These are phyloP conservation scores for Polyporus arcularius DNA, from an alignment of 768 basidiomycete genomes.

Conservation along the genomic window DNA sequence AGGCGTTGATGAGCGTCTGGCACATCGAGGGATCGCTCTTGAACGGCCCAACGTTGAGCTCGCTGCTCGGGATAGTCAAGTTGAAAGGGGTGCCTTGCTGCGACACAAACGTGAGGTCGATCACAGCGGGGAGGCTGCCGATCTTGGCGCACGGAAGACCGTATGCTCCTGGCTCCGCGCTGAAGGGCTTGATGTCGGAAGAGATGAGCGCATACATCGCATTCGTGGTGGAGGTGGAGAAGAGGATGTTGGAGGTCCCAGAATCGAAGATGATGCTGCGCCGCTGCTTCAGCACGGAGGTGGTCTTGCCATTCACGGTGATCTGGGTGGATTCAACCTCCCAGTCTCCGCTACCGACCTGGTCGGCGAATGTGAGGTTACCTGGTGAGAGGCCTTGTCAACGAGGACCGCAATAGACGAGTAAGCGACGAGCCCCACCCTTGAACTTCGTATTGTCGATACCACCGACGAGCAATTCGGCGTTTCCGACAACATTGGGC, in stretches of 20 bases:
- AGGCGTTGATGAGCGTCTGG: conserved; percentile 62
- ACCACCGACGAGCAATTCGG: conserved; percentile 56
- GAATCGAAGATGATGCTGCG: conserved; percentile 57
- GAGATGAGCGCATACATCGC: conserved; percentile 61
- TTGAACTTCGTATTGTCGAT: conserved; percentile 53
- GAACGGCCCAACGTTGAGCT: conserved; percentile 61
- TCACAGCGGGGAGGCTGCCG: conserved; percentile 47
- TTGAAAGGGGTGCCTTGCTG: conserved; percentile 50
- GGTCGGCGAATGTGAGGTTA: conserved; percentile 43
- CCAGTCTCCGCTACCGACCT: conserved; percentile 45
- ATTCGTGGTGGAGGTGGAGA: conserved; percentile 49
- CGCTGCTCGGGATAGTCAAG: conserved; percentile 56
- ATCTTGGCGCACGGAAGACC: conserved; percentile 49
- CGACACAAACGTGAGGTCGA: conserved; percentile 57
- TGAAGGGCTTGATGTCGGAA: conserved; percentile 53
- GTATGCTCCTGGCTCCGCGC: conserved; percentile 54
- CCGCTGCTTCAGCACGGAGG: conserved; percentile 37
- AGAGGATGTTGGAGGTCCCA: conserved; percentile 57
- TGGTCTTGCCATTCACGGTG: conserved; percentile 56
- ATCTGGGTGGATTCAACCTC: conserved; percentile 45
- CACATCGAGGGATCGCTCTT: conserved; percentile 48
- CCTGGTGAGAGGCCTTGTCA: conserved; percentile 28
- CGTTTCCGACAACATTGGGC: conserved; percentile 34
- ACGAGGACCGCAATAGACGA: not conserved
- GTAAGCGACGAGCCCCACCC: conserved; percentile 29